Conservation (phyloP, 2,329 filamentous ascomycete genomes). For the Colletotrichum australisinense region DNA sequence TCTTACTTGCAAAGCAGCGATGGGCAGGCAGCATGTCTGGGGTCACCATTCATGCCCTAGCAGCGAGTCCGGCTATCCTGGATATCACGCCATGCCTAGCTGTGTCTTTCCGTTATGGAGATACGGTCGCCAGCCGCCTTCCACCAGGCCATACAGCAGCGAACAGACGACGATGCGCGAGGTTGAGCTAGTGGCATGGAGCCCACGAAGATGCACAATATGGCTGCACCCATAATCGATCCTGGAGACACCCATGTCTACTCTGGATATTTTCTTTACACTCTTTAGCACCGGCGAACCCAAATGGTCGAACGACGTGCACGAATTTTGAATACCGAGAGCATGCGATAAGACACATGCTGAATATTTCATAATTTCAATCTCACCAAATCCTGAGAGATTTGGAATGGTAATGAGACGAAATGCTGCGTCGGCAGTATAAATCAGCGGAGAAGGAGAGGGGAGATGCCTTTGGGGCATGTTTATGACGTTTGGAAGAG, state of each 20-base stretch:
- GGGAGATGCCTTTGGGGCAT: neutral
- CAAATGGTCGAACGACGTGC: neutral
- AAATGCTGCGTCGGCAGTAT: neutral
- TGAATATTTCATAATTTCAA: constrained; percentile 10
- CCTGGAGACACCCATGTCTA: neutral
- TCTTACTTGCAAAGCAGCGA: neutral
- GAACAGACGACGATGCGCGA: neutral
- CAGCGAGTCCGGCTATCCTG: neutral
- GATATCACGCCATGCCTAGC: neutral
- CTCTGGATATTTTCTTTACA: neutral
- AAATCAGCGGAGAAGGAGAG: neutral
- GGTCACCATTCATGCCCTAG: neutral
- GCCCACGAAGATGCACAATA: neutral
- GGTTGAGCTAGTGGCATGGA: neutral
- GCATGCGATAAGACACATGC: constrained; percentile 40
- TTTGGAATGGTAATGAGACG: neutral
- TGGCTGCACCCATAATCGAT: neutral
- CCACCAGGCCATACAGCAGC: neutral
- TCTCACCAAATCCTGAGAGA: neutral
- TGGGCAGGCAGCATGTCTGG: neutral
- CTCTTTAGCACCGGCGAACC: constrained; percentile 8
- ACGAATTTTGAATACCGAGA: constrained; percentile 12
- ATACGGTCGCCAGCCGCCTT: neutral
- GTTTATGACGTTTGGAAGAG: neutral
- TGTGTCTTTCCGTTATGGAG: neutral